Percentiles rank a stretch among this genome's conserved stretches.
phyloP scores from a whole-genome alignment of 2,329 filamentous ascomycete genomes.

The Pseudodiploospora longispora region DNA sequence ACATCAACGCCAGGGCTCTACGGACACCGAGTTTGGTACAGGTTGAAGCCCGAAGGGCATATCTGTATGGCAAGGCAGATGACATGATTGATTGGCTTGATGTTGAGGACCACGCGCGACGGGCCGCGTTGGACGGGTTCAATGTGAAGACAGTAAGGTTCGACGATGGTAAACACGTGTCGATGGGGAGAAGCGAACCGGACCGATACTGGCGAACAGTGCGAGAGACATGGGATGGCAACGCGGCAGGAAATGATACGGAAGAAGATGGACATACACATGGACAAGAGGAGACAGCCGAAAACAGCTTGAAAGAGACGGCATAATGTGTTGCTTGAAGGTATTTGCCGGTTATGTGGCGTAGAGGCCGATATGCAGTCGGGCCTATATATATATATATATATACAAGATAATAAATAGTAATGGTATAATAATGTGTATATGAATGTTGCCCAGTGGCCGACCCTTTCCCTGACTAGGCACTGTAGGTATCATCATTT shows the following conservation, averaged over 20 bases:
- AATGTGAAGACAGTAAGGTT: slow-evolving; percentile 38
- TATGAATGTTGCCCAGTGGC: no score
- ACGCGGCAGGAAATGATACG: not conserved
- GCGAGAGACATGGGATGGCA: slow-evolving; percentile 35
- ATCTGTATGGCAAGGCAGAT: slow-evolving; percentile 44
- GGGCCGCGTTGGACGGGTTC: slow-evolving; percentile 32
- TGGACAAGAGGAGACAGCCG: no score
- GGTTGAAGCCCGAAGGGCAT: slow-evolving; percentile 37
- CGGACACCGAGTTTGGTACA: slow-evolving; percentile 25
- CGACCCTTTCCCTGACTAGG: no score
- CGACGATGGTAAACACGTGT: slow-evolving; percentile 40
- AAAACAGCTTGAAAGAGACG: no score
- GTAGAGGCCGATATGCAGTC: no score
- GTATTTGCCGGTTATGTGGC: no score
- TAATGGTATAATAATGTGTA: no score
- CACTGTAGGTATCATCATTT: no score
- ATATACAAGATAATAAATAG: no score
- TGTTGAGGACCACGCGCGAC: slow-evolving; percentile 39
- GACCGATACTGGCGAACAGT: slow-evolving; percentile 44
- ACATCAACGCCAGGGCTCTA: slow-evolving; percentile 27
- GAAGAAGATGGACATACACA: no score
- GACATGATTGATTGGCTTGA: slow-evolving; percentile 36
- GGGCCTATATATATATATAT: no score
- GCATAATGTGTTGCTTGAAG: no score
- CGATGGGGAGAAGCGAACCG: slow-evolving; percentile 37